Evolutionary conservation across 2,329 filamentous ascomycete species (phyloP).

Genomic region (Chrysoporthe puriensis): DNA sequence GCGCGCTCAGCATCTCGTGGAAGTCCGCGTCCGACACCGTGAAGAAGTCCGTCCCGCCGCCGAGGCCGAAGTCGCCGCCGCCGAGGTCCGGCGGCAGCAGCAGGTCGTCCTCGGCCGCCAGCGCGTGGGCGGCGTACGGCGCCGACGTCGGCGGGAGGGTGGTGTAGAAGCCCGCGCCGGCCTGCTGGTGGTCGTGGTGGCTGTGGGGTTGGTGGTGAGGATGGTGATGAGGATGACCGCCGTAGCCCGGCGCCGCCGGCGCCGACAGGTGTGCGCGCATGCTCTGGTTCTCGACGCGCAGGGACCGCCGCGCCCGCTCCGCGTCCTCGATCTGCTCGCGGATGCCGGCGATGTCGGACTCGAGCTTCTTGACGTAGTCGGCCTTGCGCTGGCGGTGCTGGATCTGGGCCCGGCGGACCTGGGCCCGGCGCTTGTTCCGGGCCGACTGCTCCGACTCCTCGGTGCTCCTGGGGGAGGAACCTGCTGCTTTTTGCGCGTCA

Average conservation of each 20-base stretch:
- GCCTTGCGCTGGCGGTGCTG: constrained; percentile 61
- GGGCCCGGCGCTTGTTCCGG: constrained; percentile 52
- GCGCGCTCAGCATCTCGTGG: constrained; percentile 44
- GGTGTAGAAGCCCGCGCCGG: neutral
- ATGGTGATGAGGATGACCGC: too few species aligned
- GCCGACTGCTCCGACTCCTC: constrained; percentile 26
- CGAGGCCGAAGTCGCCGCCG: neutral
- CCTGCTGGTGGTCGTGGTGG: neutral
- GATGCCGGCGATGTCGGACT: constrained; percentile 53
- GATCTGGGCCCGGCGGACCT: constrained; percentile 57
- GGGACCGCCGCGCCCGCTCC: constrained; percentile 43
- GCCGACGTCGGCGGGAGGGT: neutral
- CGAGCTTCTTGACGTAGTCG: constrained; percentile 58
- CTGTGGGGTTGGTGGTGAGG: neutral
- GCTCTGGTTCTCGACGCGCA: constrained; percentile 48
- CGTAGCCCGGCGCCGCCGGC: constrained; percentile 4
- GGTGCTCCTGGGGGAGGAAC: neutral
- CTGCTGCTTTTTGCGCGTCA: neutral
- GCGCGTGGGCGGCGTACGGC: constrained; percentile 16
- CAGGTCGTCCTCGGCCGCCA: constrained; percentile 39
- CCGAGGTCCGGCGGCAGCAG: constrained; percentile 36
- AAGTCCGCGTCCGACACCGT: constrained; percentile 29
- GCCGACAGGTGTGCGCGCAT: constrained; percentile 43
- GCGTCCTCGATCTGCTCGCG: constrained; percentile 50
- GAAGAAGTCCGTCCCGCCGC: constrained; percentile 38